These are phyloP conservation scores for Trametes meyenii DNA, from an alignment of 768 basidiomycete species.

Conservation along the genomic window DNA sequence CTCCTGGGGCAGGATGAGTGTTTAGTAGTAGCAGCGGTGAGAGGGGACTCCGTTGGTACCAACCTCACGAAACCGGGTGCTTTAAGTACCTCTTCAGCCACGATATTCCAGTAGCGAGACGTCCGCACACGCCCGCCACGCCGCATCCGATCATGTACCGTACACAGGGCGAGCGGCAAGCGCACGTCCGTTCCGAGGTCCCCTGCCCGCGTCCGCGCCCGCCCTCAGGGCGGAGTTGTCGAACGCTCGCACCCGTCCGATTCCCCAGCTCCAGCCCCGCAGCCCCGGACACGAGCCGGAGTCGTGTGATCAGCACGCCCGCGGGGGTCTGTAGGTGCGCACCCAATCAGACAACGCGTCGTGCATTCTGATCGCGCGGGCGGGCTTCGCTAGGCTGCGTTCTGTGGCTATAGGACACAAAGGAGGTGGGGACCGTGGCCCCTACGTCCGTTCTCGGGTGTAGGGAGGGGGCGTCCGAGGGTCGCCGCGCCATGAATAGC, in stretches of 20 bases:
- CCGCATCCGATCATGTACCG: constrained; percentile 2
- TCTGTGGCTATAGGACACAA: not conserved
- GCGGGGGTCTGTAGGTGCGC: constrained; percentile 18
- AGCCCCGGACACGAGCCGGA: constrained; percentile 17
- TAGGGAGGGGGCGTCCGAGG: not conserved
- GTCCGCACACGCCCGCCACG: constrained; percentile 7
- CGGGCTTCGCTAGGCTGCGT: not conserved
- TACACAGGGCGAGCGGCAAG: not conserved
- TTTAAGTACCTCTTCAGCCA: constrained; percentile 13
- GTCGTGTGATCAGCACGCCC: constrained; percentile 24
- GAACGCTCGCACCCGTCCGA: too few relatives aligned
- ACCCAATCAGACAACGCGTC: constrained; percentile 14
- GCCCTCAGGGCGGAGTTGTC: not conserved
- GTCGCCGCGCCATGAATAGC: constrained; percentile 1
- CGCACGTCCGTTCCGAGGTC: constrained; percentile 17
- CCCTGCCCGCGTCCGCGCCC: constrained; percentile 13
- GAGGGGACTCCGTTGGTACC: not conserved
- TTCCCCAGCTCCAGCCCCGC: not conserved
- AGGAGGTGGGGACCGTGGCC: not conserved
- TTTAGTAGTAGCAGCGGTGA: not conserved
- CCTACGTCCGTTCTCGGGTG: not conserved
- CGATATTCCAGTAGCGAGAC: constrained; percentile 10
- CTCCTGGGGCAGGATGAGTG: not conserved
- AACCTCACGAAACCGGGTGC: not conserved
- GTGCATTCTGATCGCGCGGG: constrained; percentile 16